Percentiles rank a stretch among this genome's conserved stretches.
These are phyloP conservation scores for Hyaloscypha variabilis DNA, from an alignment of 495 filamentous ascomycete species.

Conservation along the genomic window DNA sequence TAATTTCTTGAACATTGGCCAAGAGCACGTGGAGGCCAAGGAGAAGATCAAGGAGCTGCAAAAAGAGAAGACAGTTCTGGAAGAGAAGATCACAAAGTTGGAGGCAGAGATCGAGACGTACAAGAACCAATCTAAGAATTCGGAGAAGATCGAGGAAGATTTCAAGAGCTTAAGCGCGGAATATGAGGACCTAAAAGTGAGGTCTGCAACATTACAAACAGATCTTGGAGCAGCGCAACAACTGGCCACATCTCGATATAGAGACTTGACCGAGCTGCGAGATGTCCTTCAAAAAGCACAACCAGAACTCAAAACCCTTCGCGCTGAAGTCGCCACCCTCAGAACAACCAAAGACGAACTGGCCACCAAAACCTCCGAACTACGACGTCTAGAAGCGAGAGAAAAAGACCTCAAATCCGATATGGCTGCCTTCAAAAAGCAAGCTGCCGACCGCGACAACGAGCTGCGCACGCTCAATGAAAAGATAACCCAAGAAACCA, in stretches of 20 bases:
- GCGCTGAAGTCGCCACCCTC: conserved; percentile 73
- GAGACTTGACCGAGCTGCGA: conserved; percentile 78
- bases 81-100: conserved; percentile 65
- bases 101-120: conserved; percentile 60
- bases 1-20: conserved; percentile 71
- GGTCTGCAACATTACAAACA: conserved; percentile 69
- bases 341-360: conserved; percentile 74
- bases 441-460: conserved; percentile 68
- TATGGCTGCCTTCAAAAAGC: conserved; percentile 65
- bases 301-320: conserved; percentile 76
- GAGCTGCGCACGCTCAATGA: conserved; percentile 79
- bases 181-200: conserved; percentile 74
- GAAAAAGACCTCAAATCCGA: conserved; percentile 82
- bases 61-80: conserved; percentile 60
- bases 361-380: conserved; percentile 62
- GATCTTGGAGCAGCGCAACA: conserved; percentile 87
- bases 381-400: conserved; percentile 74
- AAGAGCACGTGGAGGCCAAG: conserved; percentile 82
- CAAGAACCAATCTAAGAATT: conserved; percentile 37
- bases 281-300: conserved; percentile 82
- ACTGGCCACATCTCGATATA: conserved; percentile 82
- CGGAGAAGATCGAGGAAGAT: conserved; percentile 57
- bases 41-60: conserved; percentile 71
- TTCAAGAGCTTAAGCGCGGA: conserved; percentile 65
- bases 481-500: conserved; percentile 73